These are phyloP conservation scores for Actinomortierella ambigua DNA, from an alignment of 371 early-diverging fungal species.

Conservation along the genomic window DNA sequence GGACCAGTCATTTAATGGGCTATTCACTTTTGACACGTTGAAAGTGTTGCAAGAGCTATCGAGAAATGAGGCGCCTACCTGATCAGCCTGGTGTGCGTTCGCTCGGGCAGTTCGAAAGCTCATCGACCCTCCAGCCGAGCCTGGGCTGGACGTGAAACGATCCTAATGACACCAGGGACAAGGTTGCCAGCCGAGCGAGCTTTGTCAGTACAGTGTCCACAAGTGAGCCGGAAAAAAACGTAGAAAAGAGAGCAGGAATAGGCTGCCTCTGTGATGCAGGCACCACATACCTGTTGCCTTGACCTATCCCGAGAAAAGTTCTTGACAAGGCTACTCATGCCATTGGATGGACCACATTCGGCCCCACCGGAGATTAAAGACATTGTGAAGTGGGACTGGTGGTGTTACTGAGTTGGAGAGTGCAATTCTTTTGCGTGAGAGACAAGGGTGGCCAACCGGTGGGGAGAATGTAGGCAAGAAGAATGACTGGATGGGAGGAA, in stretches of 20 bases:
- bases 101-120: constrained; percentile 46
- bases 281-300: constrained; percentile 70
- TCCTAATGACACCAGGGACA: constrained; percentile 53
- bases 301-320: constrained; percentile 80
- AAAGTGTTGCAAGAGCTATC: constrained; percentile 7
- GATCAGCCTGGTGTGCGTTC: constrained; percentile 45
- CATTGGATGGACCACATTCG: constrained; percentile 82
- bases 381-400: constrained; percentile 33
- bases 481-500: no score
- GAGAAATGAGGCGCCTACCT: constrained; percentile 6
- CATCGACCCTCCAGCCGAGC: constrained; percentile 58
- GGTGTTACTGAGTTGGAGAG: background rate
- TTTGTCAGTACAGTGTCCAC: background rate
- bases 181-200: background rate
- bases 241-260: constrained; percentile 1
- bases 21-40: no score
- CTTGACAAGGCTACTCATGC: constrained; percentile 78
- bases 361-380: constrained; percentile 59
- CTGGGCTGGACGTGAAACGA: constrained; percentile 57
- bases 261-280: constrained; percentile 4
- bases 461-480: no score
- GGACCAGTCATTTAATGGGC: no score
- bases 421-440: no score
- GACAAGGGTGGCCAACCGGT: no score
- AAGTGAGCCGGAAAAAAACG: background rate